A percentile compares a stretch with the other conserved stretches of the same genome.
These are phyloP conservation scores for Limonium bicolor DNA, from an alignment of 148 eudicot genomes.

Conservation along the genomic window DNA sequence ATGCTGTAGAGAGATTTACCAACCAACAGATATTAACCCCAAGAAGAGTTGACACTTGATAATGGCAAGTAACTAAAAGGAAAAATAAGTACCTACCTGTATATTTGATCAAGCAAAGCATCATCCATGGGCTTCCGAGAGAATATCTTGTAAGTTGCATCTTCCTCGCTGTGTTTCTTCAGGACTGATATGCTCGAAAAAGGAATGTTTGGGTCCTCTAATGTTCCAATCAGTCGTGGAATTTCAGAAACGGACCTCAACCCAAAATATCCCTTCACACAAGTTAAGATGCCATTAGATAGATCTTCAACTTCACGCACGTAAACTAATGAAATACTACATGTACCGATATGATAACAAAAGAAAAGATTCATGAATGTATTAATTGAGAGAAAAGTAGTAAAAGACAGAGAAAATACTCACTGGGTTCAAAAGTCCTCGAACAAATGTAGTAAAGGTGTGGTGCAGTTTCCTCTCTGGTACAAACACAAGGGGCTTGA, in stretches of 20 bases:
- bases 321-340: not conserved
- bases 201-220: constrained; percentile 56
- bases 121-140: constrained; percentile 69
- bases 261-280: constrained; percentile 75
- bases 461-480: constrained; percentile 82
- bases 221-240: constrained; percentile 74
- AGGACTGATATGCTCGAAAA: constrained; percentile 73
- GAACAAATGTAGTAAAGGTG: constrained; percentile 74
- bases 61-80: too few species aligned
- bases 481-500: constrained; percentile 47
- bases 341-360: not conserved
- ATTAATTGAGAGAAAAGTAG: not conserved
- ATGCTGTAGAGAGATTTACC: constrained; percentile 29
- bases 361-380: not conserved
- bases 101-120: constrained; percentile 53
- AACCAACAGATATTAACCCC: not conserved
- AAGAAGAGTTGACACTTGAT: constrained; percentile 5
- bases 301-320: not conserved
- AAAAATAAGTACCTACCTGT: constrained; percentile 34
- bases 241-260: constrained; percentile 26
- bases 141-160: constrained; percentile 72
- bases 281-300: not conserved
- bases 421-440: constrained; percentile 82
- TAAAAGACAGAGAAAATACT: constrained; percentile 14
- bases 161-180: constrained; percentile 40